phyloP scores from a whole-genome alignment of 306 rosid species.

The Lablab purpureus region DNA sequence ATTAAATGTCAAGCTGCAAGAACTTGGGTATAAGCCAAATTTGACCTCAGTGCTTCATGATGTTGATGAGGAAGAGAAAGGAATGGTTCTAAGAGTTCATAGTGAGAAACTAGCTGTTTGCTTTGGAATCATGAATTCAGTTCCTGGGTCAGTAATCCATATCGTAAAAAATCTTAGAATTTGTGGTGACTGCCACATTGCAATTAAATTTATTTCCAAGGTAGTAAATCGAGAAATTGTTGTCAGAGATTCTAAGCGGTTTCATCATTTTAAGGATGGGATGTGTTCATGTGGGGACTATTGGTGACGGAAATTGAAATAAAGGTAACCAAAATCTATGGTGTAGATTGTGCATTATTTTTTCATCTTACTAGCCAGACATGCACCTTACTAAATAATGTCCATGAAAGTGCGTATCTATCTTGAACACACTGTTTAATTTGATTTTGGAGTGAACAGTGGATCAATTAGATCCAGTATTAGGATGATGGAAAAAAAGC shows the following conservation, averaged over 20 bases:
- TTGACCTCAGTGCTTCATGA: conserved; percentile 74
- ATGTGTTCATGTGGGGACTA: conserved; percentile 77
- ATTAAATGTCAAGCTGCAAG: conserved; percentile 67
- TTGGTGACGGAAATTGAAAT: conserved; percentile 57
- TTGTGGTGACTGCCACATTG: conserved; percentile 74
- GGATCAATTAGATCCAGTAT: conserved; percentile 37
- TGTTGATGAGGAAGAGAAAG: conserved; percentile 84
- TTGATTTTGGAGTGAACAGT: conserved; percentile 2
- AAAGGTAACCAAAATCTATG: conserved; percentile 37
- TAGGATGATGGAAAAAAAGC: conserved; percentile 7
- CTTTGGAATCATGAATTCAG: conserved; percentile 75
- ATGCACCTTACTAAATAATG: neutral
- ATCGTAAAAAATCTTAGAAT: conserved; percentile 78
- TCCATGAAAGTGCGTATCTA: conserved; percentile 1
- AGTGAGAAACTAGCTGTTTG: conserved; percentile 89
- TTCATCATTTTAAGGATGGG: conserved; percentile 81
- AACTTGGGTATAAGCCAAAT: conserved; percentile 66
- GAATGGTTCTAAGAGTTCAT: conserved; percentile 74
- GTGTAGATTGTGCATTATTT: conserved; percentile 6
- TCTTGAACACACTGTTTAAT: conserved; percentile 1
- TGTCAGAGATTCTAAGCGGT: conserved; percentile 79
- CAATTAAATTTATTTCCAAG: conserved; percentile 73
- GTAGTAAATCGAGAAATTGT: conserved; percentile 62
- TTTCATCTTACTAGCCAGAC: conserved; percentile 23
- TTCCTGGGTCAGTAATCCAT: conserved; percentile 66